phyloP scores from a whole-genome alignment of 345 rosid species.

The Sisymbrium irio region DNA sequence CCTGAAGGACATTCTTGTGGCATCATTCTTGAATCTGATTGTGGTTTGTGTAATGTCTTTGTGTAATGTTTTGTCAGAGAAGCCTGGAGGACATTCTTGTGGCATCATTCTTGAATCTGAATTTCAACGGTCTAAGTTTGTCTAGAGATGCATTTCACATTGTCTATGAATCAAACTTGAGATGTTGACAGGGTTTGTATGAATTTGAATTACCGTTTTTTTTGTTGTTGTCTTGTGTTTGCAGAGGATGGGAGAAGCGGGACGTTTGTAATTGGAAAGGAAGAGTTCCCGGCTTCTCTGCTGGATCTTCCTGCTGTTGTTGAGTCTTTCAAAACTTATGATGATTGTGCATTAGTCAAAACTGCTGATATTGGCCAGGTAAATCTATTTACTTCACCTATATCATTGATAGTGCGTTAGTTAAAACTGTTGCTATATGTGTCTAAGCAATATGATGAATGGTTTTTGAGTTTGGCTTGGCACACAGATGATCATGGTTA shows the following conservation, averaged over 20 bases:
- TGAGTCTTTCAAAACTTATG: conserved; percentile 91
- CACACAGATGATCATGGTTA: conserved; percentile 88
- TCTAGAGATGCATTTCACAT: neutral
- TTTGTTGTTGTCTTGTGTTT: neutral
- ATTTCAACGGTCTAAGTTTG: neutral
- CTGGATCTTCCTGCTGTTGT: conserved; percentile 89
- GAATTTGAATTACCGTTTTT: neutral
- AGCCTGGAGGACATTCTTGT: neutral
- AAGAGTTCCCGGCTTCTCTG: conserved; percentile 72
- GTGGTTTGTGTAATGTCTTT: too few species aligned
- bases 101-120: conserved; percentile 12
- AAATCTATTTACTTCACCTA: neutral
- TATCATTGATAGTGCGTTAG: neutral
- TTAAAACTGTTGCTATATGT: neutral
- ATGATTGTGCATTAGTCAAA: conserved; percentile 84
- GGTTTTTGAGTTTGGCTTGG: neutral
- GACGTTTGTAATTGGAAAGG: conserved; percentile 67
- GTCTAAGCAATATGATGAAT: neutral
- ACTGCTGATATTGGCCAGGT: conserved; percentile 97
- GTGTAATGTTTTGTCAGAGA: neutral
- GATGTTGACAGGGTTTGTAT: neutral
- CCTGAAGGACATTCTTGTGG: neutral
- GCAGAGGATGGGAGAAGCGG: conserved; percentile 93
- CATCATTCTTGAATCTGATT: conserved; percentile 9
- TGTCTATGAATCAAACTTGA: neutral